These are phyloP conservation scores for Penicillium crustosum DNA, from an alignment of 2,329 filamentous ascomycete genomes.

Conservation along the genomic window DNA sequence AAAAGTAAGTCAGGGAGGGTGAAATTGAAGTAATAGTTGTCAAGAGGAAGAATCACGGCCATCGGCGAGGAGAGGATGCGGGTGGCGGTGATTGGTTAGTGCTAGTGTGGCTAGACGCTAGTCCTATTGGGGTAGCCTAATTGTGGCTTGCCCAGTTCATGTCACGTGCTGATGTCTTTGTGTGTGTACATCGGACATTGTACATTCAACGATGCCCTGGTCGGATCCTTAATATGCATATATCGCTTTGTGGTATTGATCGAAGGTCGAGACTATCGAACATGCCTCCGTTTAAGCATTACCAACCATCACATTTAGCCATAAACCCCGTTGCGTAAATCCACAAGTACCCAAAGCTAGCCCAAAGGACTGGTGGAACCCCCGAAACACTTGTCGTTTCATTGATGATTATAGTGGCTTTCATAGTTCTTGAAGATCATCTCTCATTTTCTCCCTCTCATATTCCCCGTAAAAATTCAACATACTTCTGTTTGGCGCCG, in stretches of 20 bases:
- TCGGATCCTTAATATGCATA: conserved; percentile 11
- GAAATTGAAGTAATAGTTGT: conserved; percentile 17
- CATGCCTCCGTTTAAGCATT: not conserved
- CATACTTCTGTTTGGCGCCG: conserved; percentile 20
- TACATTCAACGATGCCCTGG: conserved; percentile 3
- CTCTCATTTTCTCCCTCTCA: not conserved
- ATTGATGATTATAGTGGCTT: conserved; percentile 12
- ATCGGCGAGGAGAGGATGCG: conserved; percentile 23
- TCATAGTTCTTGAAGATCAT: conserved; percentile 6
- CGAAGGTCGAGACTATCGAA: not conserved
- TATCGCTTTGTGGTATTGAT: not conserved
- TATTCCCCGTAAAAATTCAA: not conserved
- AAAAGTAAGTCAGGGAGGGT: conserved; percentile 7
- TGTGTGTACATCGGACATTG: not conserved
- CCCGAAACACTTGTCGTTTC: conserved; percentile 23
- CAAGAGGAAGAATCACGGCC: conserved; percentile 19
- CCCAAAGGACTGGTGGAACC: conserved; percentile 22
- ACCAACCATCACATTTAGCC: not conserved
- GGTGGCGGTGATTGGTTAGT: conserved; percentile 21
- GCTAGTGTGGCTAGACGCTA: conserved; percentile 10
- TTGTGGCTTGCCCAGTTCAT: not conserved
- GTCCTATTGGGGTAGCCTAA: not conserved
- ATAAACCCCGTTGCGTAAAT: not conserved
- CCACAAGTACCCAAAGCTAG: conserved; percentile 3
- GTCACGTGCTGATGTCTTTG: conserved; percentile 5